Percentiles rank a stretch among this genome's conserved stretches.
phyloP scores from a whole-genome alignment of 2,329 filamentous ascomycete species.

The Nemania serpens region DNA sequence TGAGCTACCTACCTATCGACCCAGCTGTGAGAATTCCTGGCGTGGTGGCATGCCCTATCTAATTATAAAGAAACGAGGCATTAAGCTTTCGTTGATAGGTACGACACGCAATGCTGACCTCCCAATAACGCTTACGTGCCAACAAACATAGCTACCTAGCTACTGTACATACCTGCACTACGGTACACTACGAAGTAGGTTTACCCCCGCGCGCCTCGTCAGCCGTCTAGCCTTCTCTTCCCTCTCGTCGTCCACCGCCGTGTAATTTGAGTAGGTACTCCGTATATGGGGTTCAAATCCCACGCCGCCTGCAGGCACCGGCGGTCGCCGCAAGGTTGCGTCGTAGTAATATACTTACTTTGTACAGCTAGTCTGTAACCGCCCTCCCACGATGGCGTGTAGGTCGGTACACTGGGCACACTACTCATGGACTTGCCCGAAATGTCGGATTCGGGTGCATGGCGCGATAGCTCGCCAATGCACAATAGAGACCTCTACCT shows the following conservation, averaged over 20 bases:
- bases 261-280: neutral
- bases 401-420: too few relatives aligned
- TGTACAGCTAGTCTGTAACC: too few relatives aligned
- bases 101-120: too few relatives aligned
- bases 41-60: neutral
- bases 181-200: too few relatives aligned
- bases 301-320: neutral
- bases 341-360: conserved; percentile 15
- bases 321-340: neutral
- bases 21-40: neutral
- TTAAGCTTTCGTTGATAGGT: neutral
- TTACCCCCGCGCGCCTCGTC: conserved; percentile 8
- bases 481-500: conserved; percentile 4
- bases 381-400: too few relatives aligned
- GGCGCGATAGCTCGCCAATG: conserved; percentile 22
- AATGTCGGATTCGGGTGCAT: conserved; percentile 8
- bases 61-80: neutral
- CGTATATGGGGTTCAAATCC: neutral
- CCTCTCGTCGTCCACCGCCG: too few relatives aligned
- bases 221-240: neutral
- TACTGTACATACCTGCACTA: too few relatives aligned
- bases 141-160: too few relatives aligned
- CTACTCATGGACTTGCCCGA: conserved; percentile 6
- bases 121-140: too few relatives aligned
- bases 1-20: neutral